Base-by-base conservation (phyloP, 2,329 filamentous ascomycete genomes). In the Monosporascus cannonballus region DNA sequence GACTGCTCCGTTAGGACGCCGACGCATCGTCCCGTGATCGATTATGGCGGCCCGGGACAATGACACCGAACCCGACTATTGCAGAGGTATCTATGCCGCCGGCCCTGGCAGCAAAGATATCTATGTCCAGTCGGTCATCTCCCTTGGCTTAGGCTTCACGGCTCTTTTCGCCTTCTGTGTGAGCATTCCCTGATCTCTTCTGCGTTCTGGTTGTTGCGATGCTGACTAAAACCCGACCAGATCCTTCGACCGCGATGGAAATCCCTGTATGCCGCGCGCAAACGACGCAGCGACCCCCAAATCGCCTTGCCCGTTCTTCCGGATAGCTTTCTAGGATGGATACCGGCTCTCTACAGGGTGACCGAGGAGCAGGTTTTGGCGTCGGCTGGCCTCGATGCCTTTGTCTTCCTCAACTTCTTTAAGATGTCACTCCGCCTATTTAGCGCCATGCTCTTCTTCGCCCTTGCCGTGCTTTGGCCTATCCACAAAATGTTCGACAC, bases 391-490 rank as follows among this genome's bases (percentile, higher is more conserved):
- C 80, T 99, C 48, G 94, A 99, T 74, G 94, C 94, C 49, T 99
- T 90, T 72, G 94, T 96, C 59, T 96, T 99, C 67, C 78, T 99
- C 15, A 83, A 87, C 17, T 99, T 99, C 72, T 97, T 96, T 78
- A 95, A 92, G 68, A 94, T 97, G 84, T 87, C 93, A 14, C 89
- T 91, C 59, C 89, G 87, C 56, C 87, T 96, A 61, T 85, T 97
- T 49, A 74, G 81, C 17, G 74, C 88, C 49, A 87, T 95, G 62
- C 81, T 94, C 52, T 83, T 96, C 56, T 90, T 97, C 64, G 87
- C 92, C 27, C 76, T 88, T 37, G 77, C 81, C 17, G 81, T 99
- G 4, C 86, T 99, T 59, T 86, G 87, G 57, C 95, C 94, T 0
- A 87, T 99, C 54, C 95, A 97, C 66, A 78, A 81, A 53, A 81